Evolutionary conservation across 2,329 filamentous ascomycete species (phyloP).

Genomic region (Trichoderma aggressivum): DNA sequence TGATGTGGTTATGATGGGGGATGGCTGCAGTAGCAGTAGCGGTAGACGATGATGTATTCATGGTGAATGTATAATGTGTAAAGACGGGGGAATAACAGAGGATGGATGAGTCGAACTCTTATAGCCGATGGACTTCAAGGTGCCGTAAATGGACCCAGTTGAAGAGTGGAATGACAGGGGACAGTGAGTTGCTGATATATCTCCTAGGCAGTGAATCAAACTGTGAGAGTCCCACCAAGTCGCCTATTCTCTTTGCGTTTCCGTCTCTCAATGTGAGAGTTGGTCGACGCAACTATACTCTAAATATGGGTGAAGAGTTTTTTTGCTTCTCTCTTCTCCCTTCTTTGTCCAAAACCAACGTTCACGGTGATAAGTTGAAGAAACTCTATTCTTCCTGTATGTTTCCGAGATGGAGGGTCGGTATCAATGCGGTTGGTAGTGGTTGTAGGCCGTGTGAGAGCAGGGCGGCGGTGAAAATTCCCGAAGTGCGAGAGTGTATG

Average conservation of each 20-base stretch:
- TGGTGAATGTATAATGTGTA: neutral
- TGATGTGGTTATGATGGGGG: neutral
- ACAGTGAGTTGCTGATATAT: neutral
- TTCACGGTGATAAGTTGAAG: neutral
- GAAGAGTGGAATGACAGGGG: neutral
- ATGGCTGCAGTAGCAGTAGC: neutral
- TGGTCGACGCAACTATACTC: neutral
- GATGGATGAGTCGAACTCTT: neutral
- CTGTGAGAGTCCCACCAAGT: neutral
- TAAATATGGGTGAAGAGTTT: neutral
- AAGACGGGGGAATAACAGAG: neutral
- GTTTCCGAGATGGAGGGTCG: slow-evolving; percentile 11
- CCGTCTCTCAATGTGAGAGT: neutral
- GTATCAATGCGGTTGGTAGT: neutral
- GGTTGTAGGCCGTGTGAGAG: neutral
- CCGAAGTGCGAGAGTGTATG: neutral
- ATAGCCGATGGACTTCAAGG: neutral
- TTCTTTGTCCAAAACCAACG: neutral
- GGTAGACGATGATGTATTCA: slow-evolving; percentile 11
- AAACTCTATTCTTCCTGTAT: neutral
- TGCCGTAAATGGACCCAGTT: no score
- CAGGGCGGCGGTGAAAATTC: neutral
- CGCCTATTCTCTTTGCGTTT: neutral
- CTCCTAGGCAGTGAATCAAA: neutral
- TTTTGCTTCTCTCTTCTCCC: neutral